Evolutionary conservation across 495 filamentous ascomycete genomes (phyloP).

Genomic region (Durotheca rogersii): DNA sequence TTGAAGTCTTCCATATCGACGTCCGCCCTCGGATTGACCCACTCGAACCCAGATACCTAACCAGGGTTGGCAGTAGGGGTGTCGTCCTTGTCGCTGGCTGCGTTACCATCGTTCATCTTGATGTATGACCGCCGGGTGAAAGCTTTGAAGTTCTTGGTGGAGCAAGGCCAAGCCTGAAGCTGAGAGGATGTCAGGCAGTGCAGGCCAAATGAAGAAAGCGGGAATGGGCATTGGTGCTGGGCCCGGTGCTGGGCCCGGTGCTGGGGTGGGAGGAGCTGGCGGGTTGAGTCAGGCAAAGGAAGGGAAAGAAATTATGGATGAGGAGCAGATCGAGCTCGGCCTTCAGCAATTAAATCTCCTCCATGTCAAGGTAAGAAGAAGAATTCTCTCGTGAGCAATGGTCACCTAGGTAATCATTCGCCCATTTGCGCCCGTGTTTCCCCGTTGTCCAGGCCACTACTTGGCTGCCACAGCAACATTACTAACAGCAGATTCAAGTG

Average conservation of each 20-base stretch:
- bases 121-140: too few relatives aligned
- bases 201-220: background rate
- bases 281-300: slow-evolving; percentile 4
- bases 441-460: too few relatives aligned
- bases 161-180: background rate
- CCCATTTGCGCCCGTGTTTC: slow-evolving; percentile 2
- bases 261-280: background rate
- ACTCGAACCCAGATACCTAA: background rate
- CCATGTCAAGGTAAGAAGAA: slow-evolving; percentile 49
- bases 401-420: slow-evolving; percentile 1
- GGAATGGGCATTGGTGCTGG: background rate
- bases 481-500: slow-evolving; percentile 39
- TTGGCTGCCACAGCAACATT: too few relatives aligned
- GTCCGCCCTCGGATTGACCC: too few relatives aligned
- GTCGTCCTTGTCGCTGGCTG: too few relatives aligned
- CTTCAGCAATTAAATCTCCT: slow-evolving; percentile 43
- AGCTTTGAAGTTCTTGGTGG: background rate
- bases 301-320: slow-evolving; percentile 28
- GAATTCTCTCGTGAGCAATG: too few relatives aligned
- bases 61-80: background rate
- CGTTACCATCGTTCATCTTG: background rate
- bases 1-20: too few relatives aligned
- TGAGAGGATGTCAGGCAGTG: slow-evolving; percentile 9
- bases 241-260: background rate
- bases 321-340: slow-evolving; percentile 39